A percentile compares a stretch with the other conserved stretches of the same genome.
These are phyloP conservation scores for Chaetomium strumarium DNA, from an alignment of 2,329 filamentous ascomycete genomes.

Conservation along the genomic window DNA sequence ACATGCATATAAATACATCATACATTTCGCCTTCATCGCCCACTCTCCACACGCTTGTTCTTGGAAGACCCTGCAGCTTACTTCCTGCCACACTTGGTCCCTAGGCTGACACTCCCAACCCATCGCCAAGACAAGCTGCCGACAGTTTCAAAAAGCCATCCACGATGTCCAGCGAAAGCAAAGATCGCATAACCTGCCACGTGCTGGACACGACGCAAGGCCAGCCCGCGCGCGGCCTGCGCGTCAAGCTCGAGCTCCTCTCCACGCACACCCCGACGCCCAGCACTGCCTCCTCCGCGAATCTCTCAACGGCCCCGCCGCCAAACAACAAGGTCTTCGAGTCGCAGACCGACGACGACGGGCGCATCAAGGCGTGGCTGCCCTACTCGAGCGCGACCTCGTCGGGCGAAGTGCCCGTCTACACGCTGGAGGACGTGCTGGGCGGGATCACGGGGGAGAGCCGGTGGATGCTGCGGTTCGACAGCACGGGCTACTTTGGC, in stretches of 20 bases:
- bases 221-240: constrained; percentile 59
- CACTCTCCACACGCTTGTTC: neutral
- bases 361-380: constrained; percentile 65
- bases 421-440: constrained; percentile 53
- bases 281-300: constrained; percentile 27
- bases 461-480: constrained; percentile 66
- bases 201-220: constrained; percentile 77
- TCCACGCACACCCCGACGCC: constrained; percentile 23
- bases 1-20: neutral
- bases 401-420: constrained; percentile 51
- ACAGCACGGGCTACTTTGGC: constrained; percentile 67
- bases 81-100: neutral
- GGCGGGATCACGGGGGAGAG: constrained; percentile 37
- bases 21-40: neutral
- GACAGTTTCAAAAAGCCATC: neutral
- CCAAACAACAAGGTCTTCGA: constrained; percentile 48
- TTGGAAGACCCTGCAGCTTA: neutral
- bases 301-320: constrained; percentile 16
- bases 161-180: constrained; percentile 35
- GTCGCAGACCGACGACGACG: constrained; percentile 68
- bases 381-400: constrained; percentile 47
- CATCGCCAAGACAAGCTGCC: neutral
- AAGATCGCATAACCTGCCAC: constrained; percentile 76
- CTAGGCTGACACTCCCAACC: constrained; percentile 1
- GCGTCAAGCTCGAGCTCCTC: constrained; percentile 56